Evolutionary conservation across 2,329 filamentous ascomycete genomes (phyloP), one percentile per base, ranked within the genome.

Genomic region (Pseudogymnoascus sp.): DNA sequence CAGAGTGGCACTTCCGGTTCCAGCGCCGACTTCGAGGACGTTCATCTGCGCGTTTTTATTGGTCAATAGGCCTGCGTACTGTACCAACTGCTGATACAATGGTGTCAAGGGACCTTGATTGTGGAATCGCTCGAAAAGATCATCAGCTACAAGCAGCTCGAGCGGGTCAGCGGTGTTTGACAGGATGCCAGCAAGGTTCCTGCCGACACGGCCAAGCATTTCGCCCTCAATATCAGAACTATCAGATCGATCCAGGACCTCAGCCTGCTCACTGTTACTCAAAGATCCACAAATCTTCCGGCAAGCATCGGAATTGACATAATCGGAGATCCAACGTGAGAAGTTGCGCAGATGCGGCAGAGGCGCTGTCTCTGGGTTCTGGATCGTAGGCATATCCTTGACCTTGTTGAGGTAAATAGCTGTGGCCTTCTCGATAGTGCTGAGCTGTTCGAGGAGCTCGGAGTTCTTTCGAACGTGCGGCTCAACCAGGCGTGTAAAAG

Each of bases 131-230:
- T 47, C 62, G 3, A 68, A 59, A 7, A 68, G 60, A 57, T 65
- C 58, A 10, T 59, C 64, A n/a, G 63, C 47, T 31, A 60, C 29
- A 29, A 68, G 44, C 15, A 67, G 11, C 13, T 63, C 44, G 5
- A 65, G 50, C 8, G 63, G 61, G 11, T 66, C 62, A 8, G 63
- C 39, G 5, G 59, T 60, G 26, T 63, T 63, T 9, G 24, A 33
- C 21, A 66, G 47, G 31, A 67, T 64, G 10, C 24, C 33, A 9
- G 35, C 35, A 9, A 64, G 59, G 24, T 64, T 61, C 17, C 54
- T 17, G 11, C 65, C 72, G 31, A 73, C 66, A 21, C 67, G 66
- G 17, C 68, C 68, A 7, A 74, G 64, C 70, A 73, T 70, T 59
- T 72, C 69, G n/a, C 67, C 66, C 11, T 65, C 62, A 36, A 68